phyloP scores from a whole-genome alignment of 306 rosid species.

The Prunus campanulata region DNA sequence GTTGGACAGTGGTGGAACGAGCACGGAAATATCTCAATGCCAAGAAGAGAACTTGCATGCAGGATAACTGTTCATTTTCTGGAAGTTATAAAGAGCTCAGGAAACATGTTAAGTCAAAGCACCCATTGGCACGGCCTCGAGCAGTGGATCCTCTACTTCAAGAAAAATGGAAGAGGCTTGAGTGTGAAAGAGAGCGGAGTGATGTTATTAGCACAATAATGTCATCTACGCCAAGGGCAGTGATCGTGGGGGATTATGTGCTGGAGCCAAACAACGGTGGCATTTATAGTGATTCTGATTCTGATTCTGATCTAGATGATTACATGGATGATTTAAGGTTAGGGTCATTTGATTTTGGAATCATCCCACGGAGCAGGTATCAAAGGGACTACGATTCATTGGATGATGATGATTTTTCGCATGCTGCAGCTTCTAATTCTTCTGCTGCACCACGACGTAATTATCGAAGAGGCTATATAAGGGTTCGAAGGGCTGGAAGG shows the following conservation, averaged over 20 bases:
- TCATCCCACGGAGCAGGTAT: slow-evolving; percentile 48
- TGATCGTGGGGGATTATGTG: slow-evolving; percentile 90
- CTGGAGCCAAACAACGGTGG: slow-evolving; percentile 67
- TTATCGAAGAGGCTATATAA: slow-evolving; percentile 35
- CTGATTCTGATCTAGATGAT: slow-evolving; percentile 64
- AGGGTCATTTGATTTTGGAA: slow-evolving; percentile 50
- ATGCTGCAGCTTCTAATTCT: slow-evolving; percentile 42
- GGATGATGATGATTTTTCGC: slow-evolving; percentile 36
- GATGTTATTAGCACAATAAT: slow-evolving; percentile 92
- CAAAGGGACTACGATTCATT: slow-evolving; percentile 34
- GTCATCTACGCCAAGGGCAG: slow-evolving; percentile 88
- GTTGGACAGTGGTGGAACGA: slow-evolving; percentile 94
- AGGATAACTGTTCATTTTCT: slow-evolving; percentile 73
- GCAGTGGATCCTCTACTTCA: slow-evolving; percentile 81
- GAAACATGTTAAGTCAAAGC: slow-evolving; percentile 80
- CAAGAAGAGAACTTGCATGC: slow-evolving; percentile 92
- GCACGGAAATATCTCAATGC: slow-evolving; percentile 77
- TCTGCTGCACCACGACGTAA: slow-evolving; percentile 54
- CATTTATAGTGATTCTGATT: slow-evolving; percentile 55
- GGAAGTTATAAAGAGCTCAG: slow-evolving; percentile 79
- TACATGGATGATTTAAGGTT: slow-evolving; percentile 49
- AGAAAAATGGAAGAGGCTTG: slow-evolving; percentile 91
- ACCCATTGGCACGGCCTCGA: slow-evolving; percentile 88
- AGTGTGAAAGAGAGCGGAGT: slow-evolving; percentile 82
- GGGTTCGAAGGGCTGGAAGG: slow-evolving; percentile 49